Conservation (phyloP, 176 grass and related monocot genomes). For the Bolboschoenus planiculmis region DNA sequence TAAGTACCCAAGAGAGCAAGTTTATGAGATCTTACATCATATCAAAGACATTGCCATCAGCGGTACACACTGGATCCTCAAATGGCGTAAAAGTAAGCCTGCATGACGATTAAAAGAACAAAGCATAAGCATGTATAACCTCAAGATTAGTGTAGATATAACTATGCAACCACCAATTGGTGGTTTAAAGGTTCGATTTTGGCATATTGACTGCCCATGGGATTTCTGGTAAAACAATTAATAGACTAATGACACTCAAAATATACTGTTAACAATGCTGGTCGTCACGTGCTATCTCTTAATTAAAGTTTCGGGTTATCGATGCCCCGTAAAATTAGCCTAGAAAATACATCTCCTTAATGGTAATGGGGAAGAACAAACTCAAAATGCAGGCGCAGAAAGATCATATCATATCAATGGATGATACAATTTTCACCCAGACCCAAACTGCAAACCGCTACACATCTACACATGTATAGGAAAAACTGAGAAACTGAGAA, state of each 20-base stretch:
- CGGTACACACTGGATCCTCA: constrained; percentile 80
- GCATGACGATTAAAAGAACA: constrained; percentile 1
- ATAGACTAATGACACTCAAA: neutral
- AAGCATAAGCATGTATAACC: neutral
- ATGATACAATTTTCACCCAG: neutral
- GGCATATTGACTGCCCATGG: neutral
- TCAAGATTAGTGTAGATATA: neutral
- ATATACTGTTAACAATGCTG: neutral
- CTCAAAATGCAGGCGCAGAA: neutral
- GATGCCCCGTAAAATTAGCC: neutral
- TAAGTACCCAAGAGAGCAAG: neutral
- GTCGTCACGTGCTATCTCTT: neutral
- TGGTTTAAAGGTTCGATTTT: neutral
- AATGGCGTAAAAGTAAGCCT: constrained; percentile 90
- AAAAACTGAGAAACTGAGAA: neutral
- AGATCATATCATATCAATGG: neutral
- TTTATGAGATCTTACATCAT: constrained; percentile 53
- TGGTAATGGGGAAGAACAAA: neutral
- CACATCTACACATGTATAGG: neutral
- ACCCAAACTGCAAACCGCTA: neutral
- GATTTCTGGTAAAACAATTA: neutral
- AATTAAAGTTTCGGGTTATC: neutral
- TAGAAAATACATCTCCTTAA: neutral
- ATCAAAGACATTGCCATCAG: constrained; percentile 85
- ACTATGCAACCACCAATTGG: neutral